Percentiles rank a stretch among this genome's conserved stretches.
Evolutionary conservation across 305 asterid genomes (phyloP).

Genomic region (Stenogyne calaminthoides): DNA sequence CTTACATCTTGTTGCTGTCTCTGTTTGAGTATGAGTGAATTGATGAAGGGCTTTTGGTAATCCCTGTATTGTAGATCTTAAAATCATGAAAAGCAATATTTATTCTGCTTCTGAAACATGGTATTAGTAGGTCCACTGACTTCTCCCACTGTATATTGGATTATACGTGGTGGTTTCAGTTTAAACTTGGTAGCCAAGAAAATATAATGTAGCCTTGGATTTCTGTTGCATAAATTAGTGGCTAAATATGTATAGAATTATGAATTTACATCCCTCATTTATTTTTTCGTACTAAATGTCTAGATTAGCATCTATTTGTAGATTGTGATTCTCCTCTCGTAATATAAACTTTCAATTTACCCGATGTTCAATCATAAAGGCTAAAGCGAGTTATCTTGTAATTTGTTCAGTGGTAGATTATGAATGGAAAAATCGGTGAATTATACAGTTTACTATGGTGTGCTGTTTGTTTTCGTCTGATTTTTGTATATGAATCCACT

Average conservation of each 20-base stretch:
- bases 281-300: background rate
- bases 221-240: background rate
- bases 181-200: background rate
- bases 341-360: too few species aligned
- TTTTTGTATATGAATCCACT: background rate
- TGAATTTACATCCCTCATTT: background rate
- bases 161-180: background rate
- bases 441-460: background rate
- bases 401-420: background rate
- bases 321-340: slow-evolving; percentile 4
- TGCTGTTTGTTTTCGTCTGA: background rate
- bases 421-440: background rate
- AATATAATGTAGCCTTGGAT: background rate
- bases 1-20: background rate
- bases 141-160: background rate
- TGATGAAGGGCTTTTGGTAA: background rate
- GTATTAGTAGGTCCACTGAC: background rate
- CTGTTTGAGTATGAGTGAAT: background rate
- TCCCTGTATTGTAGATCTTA: background rate
- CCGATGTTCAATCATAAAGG: background rate
- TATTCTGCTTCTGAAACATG: slow-evolving; percentile 16
- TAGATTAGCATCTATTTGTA: background rate
- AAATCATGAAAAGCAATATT: background rate
- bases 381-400: background rate
- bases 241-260: background rate